phyloP scores from a whole-genome alignment of 495 filamentous ascomycete species.

The Bathelium albidoporum region DNA sequence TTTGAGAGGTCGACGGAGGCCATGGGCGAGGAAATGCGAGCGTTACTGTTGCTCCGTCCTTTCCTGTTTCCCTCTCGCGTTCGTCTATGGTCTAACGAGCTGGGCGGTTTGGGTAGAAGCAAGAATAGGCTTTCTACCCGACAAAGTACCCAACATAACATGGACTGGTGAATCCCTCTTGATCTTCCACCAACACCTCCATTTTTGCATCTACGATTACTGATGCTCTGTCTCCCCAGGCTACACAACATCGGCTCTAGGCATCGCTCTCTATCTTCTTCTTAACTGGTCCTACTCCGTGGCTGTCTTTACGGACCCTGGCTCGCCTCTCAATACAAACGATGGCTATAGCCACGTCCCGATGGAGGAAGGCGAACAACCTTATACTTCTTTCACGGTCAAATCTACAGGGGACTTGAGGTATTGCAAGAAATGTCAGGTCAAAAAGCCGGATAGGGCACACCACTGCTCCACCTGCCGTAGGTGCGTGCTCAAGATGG shows the following conservation, averaged over 20 bases:
- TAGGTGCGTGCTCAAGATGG: constrained; percentile 95
- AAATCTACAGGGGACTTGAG: constrained; percentile 76
- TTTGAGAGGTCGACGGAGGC: constrained; percentile 30
- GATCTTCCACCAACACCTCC: not conserved
- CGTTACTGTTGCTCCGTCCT: constrained; percentile 69
- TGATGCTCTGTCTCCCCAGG: not conserved
- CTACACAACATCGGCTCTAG: constrained; percentile 39
- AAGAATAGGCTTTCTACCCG: constrained; percentile 53
- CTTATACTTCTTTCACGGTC: constrained; percentile 71
- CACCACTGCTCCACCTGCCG: constrained; percentile 94
- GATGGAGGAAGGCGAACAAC: constrained; percentile 30
- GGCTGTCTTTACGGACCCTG: constrained; percentile 87
- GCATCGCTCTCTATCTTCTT: constrained; percentile 61
- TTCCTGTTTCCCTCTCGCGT: constrained; percentile 78
- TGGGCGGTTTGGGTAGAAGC: constrained; percentile 88
- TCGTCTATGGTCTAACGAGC: constrained; percentile 78
- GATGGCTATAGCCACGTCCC: constrained; percentile 54
- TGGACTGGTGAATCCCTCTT: constrained; percentile 55
- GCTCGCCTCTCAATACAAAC: constrained; percentile 50
- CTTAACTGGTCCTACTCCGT: constrained; percentile 80
- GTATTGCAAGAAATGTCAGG: constrained; percentile 96
- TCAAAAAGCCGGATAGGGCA: constrained; percentile 84
- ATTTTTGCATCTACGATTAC: not conserved
- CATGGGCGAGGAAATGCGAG: constrained; percentile 68
- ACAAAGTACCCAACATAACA: constrained; percentile 38